Conservation (phyloP, 805 yeast species). For the Cyberlindnera americana region DNA sequence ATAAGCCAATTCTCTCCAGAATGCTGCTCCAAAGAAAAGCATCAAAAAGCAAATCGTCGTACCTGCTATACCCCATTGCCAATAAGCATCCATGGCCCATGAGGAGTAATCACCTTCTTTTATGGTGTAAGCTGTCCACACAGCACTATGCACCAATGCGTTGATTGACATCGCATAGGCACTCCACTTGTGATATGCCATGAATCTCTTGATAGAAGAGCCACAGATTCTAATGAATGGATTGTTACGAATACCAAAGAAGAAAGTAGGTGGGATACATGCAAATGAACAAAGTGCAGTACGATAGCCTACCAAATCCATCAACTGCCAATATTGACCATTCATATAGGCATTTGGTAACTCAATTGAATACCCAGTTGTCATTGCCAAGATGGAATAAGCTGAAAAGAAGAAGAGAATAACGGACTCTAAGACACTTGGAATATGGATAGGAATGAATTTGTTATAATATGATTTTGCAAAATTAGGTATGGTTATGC, state of each 20-base stretch:
- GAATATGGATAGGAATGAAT: conserved; percentile 30
- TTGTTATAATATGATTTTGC: conserved; percentile 17
- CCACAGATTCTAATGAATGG: conserved; percentile 61
- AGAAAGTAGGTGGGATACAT: conserved; percentile 52
- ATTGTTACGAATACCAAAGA: conserved; percentile 74
- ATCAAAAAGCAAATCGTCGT: conserved; percentile 42
- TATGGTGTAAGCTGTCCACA: conserved; percentile 47
- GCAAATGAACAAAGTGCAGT: conserved; percentile 48
- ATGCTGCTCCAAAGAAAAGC: conserved; percentile 44
- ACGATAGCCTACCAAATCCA: conserved; percentile 49
- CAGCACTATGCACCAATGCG: conserved; percentile 52
- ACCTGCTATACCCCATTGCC: conserved; percentile 47
- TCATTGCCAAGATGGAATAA: conserved; percentile 30
- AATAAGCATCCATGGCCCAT: conserved; percentile 44
- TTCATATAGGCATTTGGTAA: conserved; percentile 39
- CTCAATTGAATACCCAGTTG: conserved; percentile 34
- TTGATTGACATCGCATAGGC: conserved; percentile 50
- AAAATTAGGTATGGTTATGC: conserved; percentile 29
- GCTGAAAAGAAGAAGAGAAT: conserved; percentile 32
- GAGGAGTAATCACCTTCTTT: conserved; percentile 38
- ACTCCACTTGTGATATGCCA: conserved; percentile 63
- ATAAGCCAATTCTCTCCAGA: conserved; percentile 51
- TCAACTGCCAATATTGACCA: conserved; percentile 27
- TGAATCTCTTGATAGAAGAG: conserved; percentile 52
- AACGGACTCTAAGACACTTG: conserved; percentile 30